Conservation (phyloP, 176 grass and related monocot genomes). For the Avena sativa region DNA sequence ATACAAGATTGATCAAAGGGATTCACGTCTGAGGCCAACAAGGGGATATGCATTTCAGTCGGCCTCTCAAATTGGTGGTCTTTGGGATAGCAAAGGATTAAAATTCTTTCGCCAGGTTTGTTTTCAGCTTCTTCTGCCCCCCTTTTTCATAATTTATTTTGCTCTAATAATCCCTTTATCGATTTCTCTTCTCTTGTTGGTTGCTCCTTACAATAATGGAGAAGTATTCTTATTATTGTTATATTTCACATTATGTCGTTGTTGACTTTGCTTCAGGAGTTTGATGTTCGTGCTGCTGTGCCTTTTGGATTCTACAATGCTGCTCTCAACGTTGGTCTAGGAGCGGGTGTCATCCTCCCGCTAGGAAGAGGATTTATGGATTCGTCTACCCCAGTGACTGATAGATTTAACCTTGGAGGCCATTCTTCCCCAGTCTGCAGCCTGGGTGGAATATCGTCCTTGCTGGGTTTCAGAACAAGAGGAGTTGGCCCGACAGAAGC, state of each 20-base stretch:
- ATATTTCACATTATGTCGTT: slow-evolving; percentile 10
- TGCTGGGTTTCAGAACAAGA: slow-evolving; percentile 86
- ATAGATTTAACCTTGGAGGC: slow-evolving; percentile 83
- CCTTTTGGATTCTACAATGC: slow-evolving; percentile 79
- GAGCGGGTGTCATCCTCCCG: slow-evolving; percentile 82
- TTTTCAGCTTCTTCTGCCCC: background rate
- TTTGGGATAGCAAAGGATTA: slow-evolving; percentile 67
- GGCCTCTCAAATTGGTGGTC: slow-evolving; percentile 82
- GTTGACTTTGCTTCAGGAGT: slow-evolving; percentile 65
- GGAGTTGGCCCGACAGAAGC: slow-evolving; percentile 70
- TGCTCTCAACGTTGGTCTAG: slow-evolving; percentile 78
- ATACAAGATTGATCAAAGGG: slow-evolving; percentile 84
- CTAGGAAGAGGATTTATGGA: slow-evolving; percentile 71
- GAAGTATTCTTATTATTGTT: background rate
- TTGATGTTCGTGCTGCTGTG: slow-evolving; percentile 77
- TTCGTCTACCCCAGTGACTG: slow-evolving; percentile 61
- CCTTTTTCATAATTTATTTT: background rate
- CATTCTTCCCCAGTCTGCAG: slow-evolving; percentile 79
- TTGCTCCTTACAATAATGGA: background rate
- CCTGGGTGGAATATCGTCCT: slow-evolving; percentile 67
- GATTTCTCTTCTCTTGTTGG: background rate
- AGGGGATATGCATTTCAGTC: slow-evolving; percentile 88
- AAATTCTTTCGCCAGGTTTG: slow-evolving; percentile 85
- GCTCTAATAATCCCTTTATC: background rate
- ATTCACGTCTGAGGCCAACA: slow-evolving; percentile 86